phyloP scores from a whole-genome alignment of 768 basidiomycete species.

The Macrolepiota fuliginosa region DNA sequence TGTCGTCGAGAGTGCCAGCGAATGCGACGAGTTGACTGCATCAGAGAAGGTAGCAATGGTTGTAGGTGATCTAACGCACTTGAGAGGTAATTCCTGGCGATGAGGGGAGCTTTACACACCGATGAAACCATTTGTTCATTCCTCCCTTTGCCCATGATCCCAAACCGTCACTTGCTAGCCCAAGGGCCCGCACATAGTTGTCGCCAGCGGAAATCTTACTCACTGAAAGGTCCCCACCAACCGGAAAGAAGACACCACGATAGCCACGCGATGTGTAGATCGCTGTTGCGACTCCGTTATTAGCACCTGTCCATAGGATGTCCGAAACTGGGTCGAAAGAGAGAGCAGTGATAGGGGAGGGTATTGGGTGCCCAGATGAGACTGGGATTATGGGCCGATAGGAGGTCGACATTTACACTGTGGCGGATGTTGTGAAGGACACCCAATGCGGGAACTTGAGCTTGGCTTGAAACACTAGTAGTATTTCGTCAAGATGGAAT shows the following conservation, averaged over 20 bases:
- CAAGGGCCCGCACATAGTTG: constrained; percentile 68
- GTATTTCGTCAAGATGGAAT: background rate
- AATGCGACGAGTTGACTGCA: constrained; percentile 47
- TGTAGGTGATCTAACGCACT: constrained; percentile 24
- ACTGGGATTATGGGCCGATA: constrained; percentile 12
- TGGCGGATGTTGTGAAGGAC: background rate
- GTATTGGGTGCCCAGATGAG: constrained; percentile 14
- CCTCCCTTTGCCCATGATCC: constrained; percentile 86
- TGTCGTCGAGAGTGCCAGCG: constrained; percentile 58
- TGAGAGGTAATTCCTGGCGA: background rate
- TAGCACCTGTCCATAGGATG: constrained; percentile 81
- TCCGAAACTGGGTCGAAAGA: constrained; percentile 92
- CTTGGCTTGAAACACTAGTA: background rate
- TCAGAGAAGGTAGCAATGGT: constrained; percentile 44
- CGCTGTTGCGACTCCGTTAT: constrained; percentile 66
- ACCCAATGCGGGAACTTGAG: background rate
- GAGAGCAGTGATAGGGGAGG: constrained; percentile 59
- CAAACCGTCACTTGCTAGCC: constrained; percentile 57
- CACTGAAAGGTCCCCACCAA: constrained; percentile 66
- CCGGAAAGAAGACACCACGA: constrained; percentile 72
- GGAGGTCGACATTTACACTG: constrained; percentile 23
- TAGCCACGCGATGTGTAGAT: constrained; percentile 62
- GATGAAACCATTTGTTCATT: constrained; percentile 78
- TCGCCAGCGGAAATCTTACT: constrained; percentile 78
- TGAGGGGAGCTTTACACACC: constrained; percentile 39